Percentiles rank a stretch among this genome's conserved stretches.
Conservation (phyloP, 441 rosid species). For the Aleurites moluccanus region DNA sequence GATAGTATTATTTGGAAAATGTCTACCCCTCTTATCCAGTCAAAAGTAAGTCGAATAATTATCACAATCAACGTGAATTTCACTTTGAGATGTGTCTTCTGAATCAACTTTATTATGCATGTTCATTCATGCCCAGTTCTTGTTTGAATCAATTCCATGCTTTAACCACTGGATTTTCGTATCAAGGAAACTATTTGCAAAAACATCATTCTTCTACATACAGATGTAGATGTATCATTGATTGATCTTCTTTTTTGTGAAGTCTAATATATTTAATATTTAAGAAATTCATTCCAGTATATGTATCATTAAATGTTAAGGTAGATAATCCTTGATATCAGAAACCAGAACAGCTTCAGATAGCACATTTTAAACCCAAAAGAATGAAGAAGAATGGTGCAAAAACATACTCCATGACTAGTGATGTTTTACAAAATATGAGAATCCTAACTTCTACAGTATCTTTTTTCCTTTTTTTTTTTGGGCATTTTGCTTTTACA, state of each 20-base stretch:
- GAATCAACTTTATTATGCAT: not conserved
- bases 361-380: not conserved
- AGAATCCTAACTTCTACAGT: not conserved
- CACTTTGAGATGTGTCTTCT: constrained; percentile 1
- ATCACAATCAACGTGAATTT: constrained; percentile 15
- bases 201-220: not conserved
- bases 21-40: constrained; percentile 44
- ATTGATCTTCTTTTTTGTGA: not conserved
- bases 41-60: constrained; percentile 49
- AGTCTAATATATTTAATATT: too few species aligned
- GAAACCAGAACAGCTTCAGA: not conserved
- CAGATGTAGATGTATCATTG: not conserved
- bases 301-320: not conserved
- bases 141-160: constrained; percentile 1
- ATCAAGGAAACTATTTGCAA: not conserved
- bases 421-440: not conserved
- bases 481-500: not conserved
- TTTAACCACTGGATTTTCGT: not conserved
- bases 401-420: not conserved
- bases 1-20: constrained; percentile 37
- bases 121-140: not conserved
- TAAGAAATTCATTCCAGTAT: not conserved
- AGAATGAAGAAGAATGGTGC: not conserved
- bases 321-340: not conserved
- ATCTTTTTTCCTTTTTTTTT: too few species aligned